Percentiles rank a stretch among this genome's conserved stretches.
These are phyloP conservation scores for Talaromyces liani DNA, from an alignment of 495 filamentous ascomycete genomes.

Conservation along the genomic window DNA sequence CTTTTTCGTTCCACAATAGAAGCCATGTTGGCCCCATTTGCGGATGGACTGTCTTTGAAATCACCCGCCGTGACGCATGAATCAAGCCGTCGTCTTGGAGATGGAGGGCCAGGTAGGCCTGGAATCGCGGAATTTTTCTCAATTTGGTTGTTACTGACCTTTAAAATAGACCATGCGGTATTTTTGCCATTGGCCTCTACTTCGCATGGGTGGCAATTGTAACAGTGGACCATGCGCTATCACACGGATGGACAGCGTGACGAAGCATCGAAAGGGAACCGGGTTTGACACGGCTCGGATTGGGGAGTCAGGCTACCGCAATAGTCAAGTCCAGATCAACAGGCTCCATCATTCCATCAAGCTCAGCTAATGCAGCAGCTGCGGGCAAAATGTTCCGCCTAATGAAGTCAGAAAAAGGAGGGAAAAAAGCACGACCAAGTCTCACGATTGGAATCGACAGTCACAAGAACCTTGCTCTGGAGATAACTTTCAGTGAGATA, in stretches of 20 bases:
- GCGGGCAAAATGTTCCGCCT: not conserved
- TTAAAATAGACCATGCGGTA: not conserved
- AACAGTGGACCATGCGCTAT: not conserved
- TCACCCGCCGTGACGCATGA: not conserved
- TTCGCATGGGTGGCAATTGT: not conserved
- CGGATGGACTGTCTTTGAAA: not conserved
- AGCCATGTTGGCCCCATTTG: not conserved
- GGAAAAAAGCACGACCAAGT: not conserved
- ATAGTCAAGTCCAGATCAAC: not conserved
- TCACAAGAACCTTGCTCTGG: not conserved
- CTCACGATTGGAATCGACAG: not conserved
- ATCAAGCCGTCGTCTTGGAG: not conserved
- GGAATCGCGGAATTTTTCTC: no score
- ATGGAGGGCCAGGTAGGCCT: not conserved
- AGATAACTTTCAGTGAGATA: not conserved
- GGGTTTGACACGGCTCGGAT: not conserved
- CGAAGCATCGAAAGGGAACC: not conserved
- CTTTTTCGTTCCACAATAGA: not conserved
- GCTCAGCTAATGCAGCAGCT: not conserved
- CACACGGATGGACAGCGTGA: not conserved
- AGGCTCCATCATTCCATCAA: not conserved
- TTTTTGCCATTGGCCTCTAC: not conserved
- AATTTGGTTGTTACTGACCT: not conserved
- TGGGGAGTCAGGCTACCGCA: not conserved
- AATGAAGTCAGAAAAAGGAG: not conserved